Conservation (phyloP, 2,329 filamentous ascomycete species). For the Cryphonectria naterciae region DNA sequence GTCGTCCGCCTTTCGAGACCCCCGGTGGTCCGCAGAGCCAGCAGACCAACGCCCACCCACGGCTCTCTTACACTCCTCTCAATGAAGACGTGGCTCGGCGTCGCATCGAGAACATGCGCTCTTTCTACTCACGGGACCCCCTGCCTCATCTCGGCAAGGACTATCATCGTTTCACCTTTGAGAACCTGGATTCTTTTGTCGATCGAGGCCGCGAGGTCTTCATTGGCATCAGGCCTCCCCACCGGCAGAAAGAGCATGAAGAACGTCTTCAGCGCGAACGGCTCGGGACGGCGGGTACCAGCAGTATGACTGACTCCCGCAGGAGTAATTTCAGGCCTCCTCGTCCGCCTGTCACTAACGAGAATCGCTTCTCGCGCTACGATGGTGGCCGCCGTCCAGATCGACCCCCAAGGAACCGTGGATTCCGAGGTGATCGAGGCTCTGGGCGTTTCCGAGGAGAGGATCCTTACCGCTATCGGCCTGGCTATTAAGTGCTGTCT, state of each 20-base stretch:
- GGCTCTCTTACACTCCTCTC: conserved; percentile 60
- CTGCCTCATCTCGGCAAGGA: conserved; percentile 51
- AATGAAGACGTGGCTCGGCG: conserved; percentile 64
- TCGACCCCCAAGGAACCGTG: conserved; percentile 25
- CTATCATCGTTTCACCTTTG: conserved; percentile 74
- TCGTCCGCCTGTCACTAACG: conserved; percentile 21
- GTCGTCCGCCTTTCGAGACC: conserved; percentile 29
- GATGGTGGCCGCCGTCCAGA: conserved; percentile 22
- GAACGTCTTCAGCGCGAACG: conserved; percentile 28
- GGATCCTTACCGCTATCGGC: conserved; percentile 28
- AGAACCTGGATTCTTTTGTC: conserved; percentile 67
- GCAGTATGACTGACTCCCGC: conserved; percentile 19
- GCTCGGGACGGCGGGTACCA: conserved; percentile 19
- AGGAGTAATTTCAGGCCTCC: conserved; percentile 21
- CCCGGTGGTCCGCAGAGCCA: conserved; percentile 29
- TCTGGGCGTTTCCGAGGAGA: conserved; percentile 26
- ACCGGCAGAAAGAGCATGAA: conserved; percentile 50
- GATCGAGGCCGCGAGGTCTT: conserved; percentile 75
- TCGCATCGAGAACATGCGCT: conserved; percentile 63
- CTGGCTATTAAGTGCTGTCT: conserved; percentile 18
- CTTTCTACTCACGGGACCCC: conserved; percentile 42
- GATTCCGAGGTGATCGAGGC: conserved; percentile 26
- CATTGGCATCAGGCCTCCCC: conserved; percentile 64
- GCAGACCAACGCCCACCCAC: conserved; percentile 42
- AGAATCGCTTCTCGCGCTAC: conserved; percentile 24